Percentiles rank a stretch among this genome's conserved stretches.
phyloP scores from a whole-genome alignment of 2,329 filamentous ascomycete species.

The Esteya vermicola region DNA sequence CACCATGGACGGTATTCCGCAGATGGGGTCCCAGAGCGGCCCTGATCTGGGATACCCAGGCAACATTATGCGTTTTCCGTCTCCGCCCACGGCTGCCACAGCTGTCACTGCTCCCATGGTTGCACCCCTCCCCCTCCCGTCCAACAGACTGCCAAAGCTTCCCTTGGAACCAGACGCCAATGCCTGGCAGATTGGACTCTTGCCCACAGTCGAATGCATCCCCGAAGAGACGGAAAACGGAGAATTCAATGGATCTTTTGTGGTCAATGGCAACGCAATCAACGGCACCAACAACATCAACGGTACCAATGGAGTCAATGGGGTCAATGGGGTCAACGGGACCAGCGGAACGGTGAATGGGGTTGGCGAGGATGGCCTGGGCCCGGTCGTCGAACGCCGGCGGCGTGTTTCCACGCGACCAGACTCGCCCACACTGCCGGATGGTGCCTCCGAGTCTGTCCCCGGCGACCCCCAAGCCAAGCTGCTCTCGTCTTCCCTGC shows the following conservation, averaged over 20 bases:
- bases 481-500: background rate
- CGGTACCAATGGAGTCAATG: background rate
- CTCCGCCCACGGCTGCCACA: too few relatives aligned
- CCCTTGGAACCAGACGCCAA: conserved; percentile 8
- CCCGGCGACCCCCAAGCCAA: background rate
- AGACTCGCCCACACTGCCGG: conserved; percentile 11
- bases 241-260: too few relatives aligned
- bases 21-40: conserved; percentile 9
- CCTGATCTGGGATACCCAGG: conserved; percentile 11
- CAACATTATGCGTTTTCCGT: too few relatives aligned
- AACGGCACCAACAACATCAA: background rate
- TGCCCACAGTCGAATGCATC: conserved; percentile 8
- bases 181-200: conserved; percentile 11
- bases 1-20: background rate
- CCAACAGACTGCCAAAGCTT: too few relatives aligned
- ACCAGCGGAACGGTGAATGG: background rate
- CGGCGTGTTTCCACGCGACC: conserved; percentile 7
- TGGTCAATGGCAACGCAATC: too few relatives aligned
- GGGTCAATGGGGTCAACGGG: background rate
- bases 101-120: too few relatives aligned
- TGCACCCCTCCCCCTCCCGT: too few relatives aligned
- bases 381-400: conserved; percentile 4
- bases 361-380: background rate
- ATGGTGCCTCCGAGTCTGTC: conserved; percentile 1
- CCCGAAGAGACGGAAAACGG: conserved; percentile 3